Conservation (phyloP, 768 basidiomycete species). For the Boletus patriciae region DNA sequence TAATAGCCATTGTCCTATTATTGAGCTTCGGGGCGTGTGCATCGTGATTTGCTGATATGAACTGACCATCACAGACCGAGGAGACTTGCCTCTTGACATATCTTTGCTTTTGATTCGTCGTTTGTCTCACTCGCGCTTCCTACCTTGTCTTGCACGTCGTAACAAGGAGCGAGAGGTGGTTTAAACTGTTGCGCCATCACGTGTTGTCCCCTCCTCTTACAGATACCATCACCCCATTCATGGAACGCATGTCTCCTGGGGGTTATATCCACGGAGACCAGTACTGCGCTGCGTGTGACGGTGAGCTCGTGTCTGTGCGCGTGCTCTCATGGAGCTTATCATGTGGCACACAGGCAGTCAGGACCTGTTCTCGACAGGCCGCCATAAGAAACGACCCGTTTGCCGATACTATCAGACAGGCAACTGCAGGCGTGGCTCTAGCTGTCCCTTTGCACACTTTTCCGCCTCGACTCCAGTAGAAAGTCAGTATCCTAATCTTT, state of each 20-base stretch:
- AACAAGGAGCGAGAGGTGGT: slow-evolving; percentile 29
- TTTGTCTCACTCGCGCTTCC: slow-evolving; percentile 25
- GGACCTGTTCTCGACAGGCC: not conserved
- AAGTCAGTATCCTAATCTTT: slow-evolving; percentile 14
- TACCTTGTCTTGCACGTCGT: slow-evolving; percentile 38
- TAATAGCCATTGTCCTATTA: slow-evolving; percentile 33
- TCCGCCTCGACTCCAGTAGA: slow-evolving; percentile 9
- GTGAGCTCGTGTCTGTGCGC: slow-evolving; percentile 12
- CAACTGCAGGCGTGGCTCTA: slow-evolving; percentile 27
- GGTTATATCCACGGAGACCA: slow-evolving; percentile 17
- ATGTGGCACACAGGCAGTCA: slow-evolving; percentile 13
- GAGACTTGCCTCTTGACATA: slow-evolving; percentile 19
- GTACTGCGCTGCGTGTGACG: slow-evolving; percentile 4
- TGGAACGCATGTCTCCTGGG: slow-evolving; percentile 12
- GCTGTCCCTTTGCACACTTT: slow-evolving; percentile 28
- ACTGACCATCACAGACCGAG: slow-evolving; percentile 9
- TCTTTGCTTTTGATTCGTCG: slow-evolving; percentile 5
- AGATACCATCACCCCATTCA: slow-evolving; percentile 2
- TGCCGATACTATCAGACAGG: slow-evolving; percentile 31
- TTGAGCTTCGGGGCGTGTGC: slow-evolving; percentile 18
- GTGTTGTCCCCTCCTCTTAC: not conserved
- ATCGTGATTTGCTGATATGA: slow-evolving; percentile 20
- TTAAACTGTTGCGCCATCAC: slow-evolving; percentile 12
- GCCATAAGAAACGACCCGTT: slow-evolving; percentile 8
- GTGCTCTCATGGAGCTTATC: slow-evolving; percentile 7